Evolutionary conservation across 208 protist species (phyloP).

Genomic region (Leishmania gerbilli): DNA sequence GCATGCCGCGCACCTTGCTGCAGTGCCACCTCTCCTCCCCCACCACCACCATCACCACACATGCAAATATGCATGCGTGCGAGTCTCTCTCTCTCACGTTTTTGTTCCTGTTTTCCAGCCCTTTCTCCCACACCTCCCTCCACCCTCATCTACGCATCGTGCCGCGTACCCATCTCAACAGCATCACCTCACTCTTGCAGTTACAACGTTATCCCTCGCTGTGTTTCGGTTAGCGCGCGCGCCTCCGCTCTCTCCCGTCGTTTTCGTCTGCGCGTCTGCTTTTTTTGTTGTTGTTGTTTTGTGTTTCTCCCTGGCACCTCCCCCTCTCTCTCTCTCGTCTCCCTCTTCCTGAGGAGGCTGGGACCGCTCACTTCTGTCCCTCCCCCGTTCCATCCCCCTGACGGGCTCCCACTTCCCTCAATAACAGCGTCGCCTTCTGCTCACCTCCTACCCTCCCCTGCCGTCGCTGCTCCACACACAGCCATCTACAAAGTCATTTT

Average conservation of each 20-base stretch:
- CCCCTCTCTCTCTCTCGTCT: background rate
- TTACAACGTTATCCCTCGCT: background rate
- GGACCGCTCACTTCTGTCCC: background rate
- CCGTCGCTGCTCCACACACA: no score
- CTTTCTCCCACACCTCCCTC: no score
- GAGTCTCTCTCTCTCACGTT: no score
- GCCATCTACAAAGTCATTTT: no score
- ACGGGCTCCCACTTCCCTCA: background rate
- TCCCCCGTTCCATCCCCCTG: background rate
- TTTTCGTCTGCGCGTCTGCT: background rate
- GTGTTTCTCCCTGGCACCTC: background rate
- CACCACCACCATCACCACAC: background rate
- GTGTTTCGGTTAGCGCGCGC: background rate
- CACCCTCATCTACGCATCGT: no score
- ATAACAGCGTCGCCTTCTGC: no score
- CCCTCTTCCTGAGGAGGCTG: background rate
- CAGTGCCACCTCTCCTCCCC: background rate
- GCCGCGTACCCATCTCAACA: no score
- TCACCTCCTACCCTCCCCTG: background rate
- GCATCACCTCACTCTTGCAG: no score
- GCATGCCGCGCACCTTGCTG: no score
- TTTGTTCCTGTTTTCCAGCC: no score
- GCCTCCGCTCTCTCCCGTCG: no score
- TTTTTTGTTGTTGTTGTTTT: background rate
- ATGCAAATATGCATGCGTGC: background rate